These are phyloP conservation scores for Trametes sp. DNA, from an alignment of 1,284 basidiomycete genomes.

Conservation along the genomic window DNA sequence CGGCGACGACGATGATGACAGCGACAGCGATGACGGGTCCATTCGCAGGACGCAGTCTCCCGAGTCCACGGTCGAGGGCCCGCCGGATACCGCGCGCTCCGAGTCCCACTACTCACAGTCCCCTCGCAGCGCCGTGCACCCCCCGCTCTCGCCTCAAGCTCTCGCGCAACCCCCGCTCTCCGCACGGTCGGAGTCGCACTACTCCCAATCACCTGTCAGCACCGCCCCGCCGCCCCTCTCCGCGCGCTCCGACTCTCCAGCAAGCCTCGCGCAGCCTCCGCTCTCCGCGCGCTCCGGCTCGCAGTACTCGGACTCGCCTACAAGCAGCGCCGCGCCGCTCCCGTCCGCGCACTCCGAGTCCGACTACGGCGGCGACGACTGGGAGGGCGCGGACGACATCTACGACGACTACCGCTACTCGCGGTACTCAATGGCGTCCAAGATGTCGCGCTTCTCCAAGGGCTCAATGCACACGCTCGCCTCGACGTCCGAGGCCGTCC, in stretches of 20 bases:
- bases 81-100: slow-evolving; percentile 10
- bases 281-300: slow-evolving; percentile 21
- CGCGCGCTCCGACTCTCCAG: slow-evolving; percentile 30
- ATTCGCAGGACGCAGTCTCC: slow-evolving; percentile 22
- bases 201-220: slow-evolving; percentile 20
- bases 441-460: slow-evolving; percentile 44
- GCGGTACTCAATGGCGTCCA: slow-evolving; percentile 60
- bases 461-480: slow-evolving; percentile 39
- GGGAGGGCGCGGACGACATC: slow-evolving; percentile 71
- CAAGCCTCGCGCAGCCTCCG: slow-evolving; percentile 11
- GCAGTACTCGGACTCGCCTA: slow-evolving; percentile 21
- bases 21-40: slow-evolving; percentile 6
- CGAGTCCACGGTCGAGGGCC: slow-evolving; percentile 26
- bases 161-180: slow-evolving; percentile 13
- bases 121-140: slow-evolving; percentile 7
- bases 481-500: slow-evolving; percentile 34
- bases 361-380: slow-evolving; percentile 54
- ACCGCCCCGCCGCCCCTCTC: slow-evolving; percentile 24
- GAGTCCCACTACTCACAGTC: slow-evolving; percentile 20
- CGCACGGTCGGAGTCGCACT: slow-evolving; percentile 20
- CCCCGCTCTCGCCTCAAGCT: neutral
- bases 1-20: slow-evolving; percentile 40
- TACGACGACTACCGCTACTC: slow-evolving; percentile 82
- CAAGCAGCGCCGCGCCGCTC: slow-evolving; percentile 21
- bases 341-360: slow-evolving; percentile 35